Evolutionary conservation across 2,329 filamentous ascomycete genomes (phyloP), one percentile per base, ranked within the genome.

Genomic region (Penicillium sp.): DNA sequence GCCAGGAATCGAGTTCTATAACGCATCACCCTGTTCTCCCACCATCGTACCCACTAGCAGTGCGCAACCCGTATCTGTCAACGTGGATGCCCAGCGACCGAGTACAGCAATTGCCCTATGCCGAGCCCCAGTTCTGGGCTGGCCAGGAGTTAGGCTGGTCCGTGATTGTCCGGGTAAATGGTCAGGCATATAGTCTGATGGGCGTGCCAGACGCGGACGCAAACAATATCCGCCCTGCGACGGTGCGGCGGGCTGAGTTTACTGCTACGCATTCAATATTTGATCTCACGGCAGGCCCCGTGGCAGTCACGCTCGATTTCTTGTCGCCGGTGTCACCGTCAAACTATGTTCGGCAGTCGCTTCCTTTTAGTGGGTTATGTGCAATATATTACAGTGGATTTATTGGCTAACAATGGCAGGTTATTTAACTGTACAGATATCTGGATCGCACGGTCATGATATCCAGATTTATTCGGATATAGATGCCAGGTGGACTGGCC

Each of bases 401-500:
- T 26, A 8, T 26, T 21, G 35, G 34, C 56, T 60, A 37, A 61
- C 10, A 6, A 8, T 15, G 21, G 3, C 44, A 67, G 63, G 67
- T 49, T 74, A 72, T 49, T 56, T 75, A 45, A 74, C 69, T 0
- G 68, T 73, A 15, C 61, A 64, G 19, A 61, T 66, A 1, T 57
- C 57, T 5, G 57, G 50, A 2, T 54, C 53, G 5, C 52, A 54
- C 17, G 58, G 52, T 15, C 59, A 62, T 35, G 52, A 58, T 9
- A 61, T 75, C 13, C 70, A 74, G 46, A 55, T 74, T 3, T 73
- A 71, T 50, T 69, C 68, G 1, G 69, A 70, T 51, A 72, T 75
- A 26, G 72, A 74, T 53, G 69, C 67, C 19, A 66, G 66, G 41
- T 75, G 71, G 70, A 64, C 69, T n/a, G 72, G 71, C 10, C 61